Evolutionary conservation across 768 basidiomycete species (phyloP).

Genomic region (Trametes coccinea): DNA sequence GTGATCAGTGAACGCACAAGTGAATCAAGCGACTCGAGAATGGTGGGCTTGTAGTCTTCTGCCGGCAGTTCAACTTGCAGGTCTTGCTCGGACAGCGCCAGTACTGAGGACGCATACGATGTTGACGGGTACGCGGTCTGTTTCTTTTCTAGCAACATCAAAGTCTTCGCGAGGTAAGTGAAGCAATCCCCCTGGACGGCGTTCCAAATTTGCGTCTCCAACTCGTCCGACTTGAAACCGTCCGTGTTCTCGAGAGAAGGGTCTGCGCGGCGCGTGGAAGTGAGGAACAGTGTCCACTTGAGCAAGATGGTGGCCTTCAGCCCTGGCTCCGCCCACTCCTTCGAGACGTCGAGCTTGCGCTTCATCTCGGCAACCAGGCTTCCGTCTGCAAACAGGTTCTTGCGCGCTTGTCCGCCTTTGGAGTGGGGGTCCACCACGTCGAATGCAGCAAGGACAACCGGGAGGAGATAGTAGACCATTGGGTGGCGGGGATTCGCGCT

Average conservation of each 20-base stretch:
- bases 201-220: slow-evolving; percentile 80
- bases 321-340: slow-evolving; percentile 68
- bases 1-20: slow-evolving; percentile 72
- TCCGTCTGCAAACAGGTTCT: slow-evolving; percentile 47
- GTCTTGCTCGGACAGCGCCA: slow-evolving; percentile 37
- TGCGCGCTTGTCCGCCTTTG: slow-evolving; percentile 45
- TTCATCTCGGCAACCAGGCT: slow-evolving; percentile 58
- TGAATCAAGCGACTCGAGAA: slow-evolving; percentile 68
- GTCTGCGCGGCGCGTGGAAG: slow-evolving; percentile 71
- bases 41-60: slow-evolving; percentile 51
- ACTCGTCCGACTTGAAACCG: slow-evolving; percentile 73
- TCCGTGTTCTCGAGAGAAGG: slow-evolving; percentile 59
- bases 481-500: slow-evolving; percentile 62
- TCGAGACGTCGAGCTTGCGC: slow-evolving; percentile 48
- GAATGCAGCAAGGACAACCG: slow-evolving; percentile 62
- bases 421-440: slow-evolving; percentile 62
- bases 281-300: slow-evolving; percentile 86
- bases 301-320: slow-evolving; percentile 75
- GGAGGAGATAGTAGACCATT: slow-evolving; percentile 69
- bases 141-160: slow-evolving; percentile 56
- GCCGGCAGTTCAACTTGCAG: slow-evolving; percentile 40
- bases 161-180: slow-evolving; percentile 61
- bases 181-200: slow-evolving; percentile 86
- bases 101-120: slow-evolving; percentile 29
- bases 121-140: slow-evolving; percentile 33